Conservation (phyloP, 345 rosid species). For the Aurinia saxatilis region DNA sequence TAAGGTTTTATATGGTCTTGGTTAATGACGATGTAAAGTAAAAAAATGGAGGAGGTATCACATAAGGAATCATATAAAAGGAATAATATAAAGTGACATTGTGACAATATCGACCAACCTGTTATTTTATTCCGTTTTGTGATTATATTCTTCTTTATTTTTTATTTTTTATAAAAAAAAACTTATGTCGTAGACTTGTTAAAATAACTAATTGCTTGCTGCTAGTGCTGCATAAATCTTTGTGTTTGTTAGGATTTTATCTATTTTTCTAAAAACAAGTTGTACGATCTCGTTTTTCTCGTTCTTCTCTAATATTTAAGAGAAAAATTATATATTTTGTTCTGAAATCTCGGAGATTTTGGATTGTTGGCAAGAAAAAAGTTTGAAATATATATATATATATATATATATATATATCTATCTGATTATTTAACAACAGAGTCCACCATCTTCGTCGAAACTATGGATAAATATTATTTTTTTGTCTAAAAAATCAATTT, state of each 20-base stretch:
- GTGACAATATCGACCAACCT: neutral
- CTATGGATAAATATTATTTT: neutral
- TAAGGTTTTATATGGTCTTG: no score
- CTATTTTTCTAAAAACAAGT: neutral
- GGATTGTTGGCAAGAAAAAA: neutral
- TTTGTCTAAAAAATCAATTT: no score
- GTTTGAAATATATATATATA: neutral
- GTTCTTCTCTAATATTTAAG: neutral
- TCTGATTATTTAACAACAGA: constrained; percentile 14
- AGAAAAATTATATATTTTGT: neutral
- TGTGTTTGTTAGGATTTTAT: constrained; percentile 16
- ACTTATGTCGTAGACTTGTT: constrained; percentile 10
- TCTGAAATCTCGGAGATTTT: neutral
- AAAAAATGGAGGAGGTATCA: neutral
- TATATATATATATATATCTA: no score
- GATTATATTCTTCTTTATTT: constrained; percentile 4
- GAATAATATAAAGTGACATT: constrained; percentile 9
- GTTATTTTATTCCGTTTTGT: constrained; percentile 12
- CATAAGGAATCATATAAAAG: constrained; percentile 1
- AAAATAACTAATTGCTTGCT: constrained; percentile 11
- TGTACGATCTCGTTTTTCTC: neutral
- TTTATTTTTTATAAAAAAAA: neutral
- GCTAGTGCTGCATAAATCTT: constrained; percentile 12
- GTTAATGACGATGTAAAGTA: no score
- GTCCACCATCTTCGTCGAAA: constrained; percentile 20